A percentile compares a stretch with the other conserved stretches of the same genome.
Conservation (phyloP, 169 alveolate genomes). For the Cryptosporidium viatorum region DNA sequence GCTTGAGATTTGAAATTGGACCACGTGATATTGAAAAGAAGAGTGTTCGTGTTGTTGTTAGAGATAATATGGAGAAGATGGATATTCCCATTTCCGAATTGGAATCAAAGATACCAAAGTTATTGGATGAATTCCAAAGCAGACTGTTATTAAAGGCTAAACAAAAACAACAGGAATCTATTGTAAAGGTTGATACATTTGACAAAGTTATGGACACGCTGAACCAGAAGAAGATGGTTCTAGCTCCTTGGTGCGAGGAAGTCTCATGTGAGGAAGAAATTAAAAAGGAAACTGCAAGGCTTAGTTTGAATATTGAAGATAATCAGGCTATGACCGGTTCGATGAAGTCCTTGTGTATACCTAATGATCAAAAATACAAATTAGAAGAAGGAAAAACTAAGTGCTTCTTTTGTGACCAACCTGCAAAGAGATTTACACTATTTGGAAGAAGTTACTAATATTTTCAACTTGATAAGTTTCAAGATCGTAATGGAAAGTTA, state of each 20-base stretch:
- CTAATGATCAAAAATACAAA: conserved; percentile 91
- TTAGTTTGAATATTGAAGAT: conserved; percentile 50
- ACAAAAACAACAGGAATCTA: conserved; percentile 78
- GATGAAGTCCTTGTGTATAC: conserved; percentile 97
- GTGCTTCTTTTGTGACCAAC: conserved; percentile 96
- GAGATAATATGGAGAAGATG: conserved; percentile 89
- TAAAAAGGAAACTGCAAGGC: conserved; percentile 81
- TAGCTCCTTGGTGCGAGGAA: conserved; percentile 93
- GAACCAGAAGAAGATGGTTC: conserved; percentile 83
- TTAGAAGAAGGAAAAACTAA: conserved; percentile 88
- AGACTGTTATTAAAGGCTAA: conserved; percentile 81
- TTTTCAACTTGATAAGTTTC: not conserved
- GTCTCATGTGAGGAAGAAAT: conserved; percentile 83
- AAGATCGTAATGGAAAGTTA: no score
- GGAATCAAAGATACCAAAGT: conserved; percentile 77
- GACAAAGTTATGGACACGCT: conserved; percentile 88
- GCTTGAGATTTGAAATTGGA: conserved; percentile 98
- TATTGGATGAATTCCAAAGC: conserved; percentile 81
- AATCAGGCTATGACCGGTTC: conserved; percentile 91
- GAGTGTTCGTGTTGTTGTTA: conserved; percentile 89
- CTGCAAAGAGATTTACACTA: conserved; percentile 91
- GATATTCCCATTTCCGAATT: conserved; percentile 80
- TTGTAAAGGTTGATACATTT: conserved; percentile 77
- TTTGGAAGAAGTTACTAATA: conserved; percentile 96
- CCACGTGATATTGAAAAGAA: conserved; percentile 93